These are phyloP conservation scores for Chaetomidium leptoderma DNA, from an alignment of 495 filamentous ascomycete genomes.

Conservation along the genomic window DNA sequence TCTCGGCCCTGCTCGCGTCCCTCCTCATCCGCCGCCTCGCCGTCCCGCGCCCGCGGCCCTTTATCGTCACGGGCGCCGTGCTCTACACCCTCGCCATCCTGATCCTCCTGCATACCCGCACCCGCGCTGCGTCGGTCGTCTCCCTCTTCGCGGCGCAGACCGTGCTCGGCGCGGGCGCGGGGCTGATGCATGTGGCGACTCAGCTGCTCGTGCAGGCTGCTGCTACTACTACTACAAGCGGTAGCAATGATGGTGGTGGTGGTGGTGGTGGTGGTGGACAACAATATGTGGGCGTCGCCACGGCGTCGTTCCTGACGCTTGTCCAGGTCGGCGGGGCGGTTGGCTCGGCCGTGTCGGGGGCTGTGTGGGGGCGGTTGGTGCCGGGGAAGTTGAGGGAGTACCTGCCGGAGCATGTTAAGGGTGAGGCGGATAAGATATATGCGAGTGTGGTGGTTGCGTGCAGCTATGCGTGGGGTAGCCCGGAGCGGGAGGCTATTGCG, in stretches of 20 bases:
- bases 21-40: constrained; percentile 50
- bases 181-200: constrained; percentile 51
- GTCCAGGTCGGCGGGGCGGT: constrained; percentile 58
- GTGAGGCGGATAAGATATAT: constrained; percentile 47
- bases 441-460: constrained; percentile 48
- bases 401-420: constrained; percentile 51
- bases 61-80: constrained; percentile 48
- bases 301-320: constrained; percentile 56
- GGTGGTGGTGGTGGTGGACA: neutral
- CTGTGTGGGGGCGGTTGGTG: constrained; percentile 60
- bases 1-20: constrained; percentile 52
- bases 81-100: constrained; percentile 58
- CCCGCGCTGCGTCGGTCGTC: constrained; percentile 44
- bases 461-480: constrained; percentile 46
- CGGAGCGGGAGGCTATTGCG: constrained; percentile 49
- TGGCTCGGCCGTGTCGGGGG: constrained; percentile 55
- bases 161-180: constrained; percentile 62
- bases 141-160: constrained; percentile 66
- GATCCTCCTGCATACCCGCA: constrained; percentile 65
- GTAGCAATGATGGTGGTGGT: too few species aligned
- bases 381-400: constrained; percentile 44
- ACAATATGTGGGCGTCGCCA: constrained; percentile 57
- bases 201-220: constrained; percentile 58
- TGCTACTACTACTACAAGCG: neutral
- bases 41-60: constrained; percentile 25